Percentiles rank a stretch among this genome's conserved stretches.
These are phyloP conservation scores for Diversispora eburnea DNA, from an alignment of 192 early-diverging fungal genomes.

Conservation along the genomic window DNA sequence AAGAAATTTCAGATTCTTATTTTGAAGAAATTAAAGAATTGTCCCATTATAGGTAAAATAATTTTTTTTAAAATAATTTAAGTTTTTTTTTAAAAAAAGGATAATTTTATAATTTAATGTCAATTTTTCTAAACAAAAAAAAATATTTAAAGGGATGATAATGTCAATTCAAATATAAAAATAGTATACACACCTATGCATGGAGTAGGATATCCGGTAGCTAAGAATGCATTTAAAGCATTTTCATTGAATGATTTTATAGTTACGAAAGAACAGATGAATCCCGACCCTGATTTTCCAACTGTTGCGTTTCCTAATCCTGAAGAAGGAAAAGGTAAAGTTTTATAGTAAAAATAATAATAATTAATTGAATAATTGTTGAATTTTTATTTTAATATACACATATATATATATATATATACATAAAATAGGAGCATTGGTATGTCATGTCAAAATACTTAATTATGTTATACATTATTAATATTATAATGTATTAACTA, in stretches of 20 bases:
- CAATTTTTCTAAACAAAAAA: background rate
- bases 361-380: background rate
- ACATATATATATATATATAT: too few species aligned
- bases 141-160: conserved; percentile 41
- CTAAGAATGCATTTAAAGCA: conserved; percentile 57
- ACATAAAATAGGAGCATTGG: conserved; percentile 11
- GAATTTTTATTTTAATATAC: too few species aligned
- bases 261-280: conserved; percentile 60
- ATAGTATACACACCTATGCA: conserved; percentile 96
- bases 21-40: conserved; percentile 55
- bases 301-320: conserved; percentile 85
- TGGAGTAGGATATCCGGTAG: conserved; percentile 83
- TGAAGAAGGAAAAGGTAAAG: conserved; percentile 84
- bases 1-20: conserved; percentile 67
- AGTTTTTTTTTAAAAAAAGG: background rate
- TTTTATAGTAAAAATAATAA: background rate
- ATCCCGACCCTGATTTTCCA: conserved; percentile 87
- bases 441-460: background rate
- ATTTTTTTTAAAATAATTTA: background rate
- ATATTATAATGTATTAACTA: background rate
- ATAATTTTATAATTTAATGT: background rate
- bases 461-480: background rate
- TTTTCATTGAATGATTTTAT: conserved; percentile 71
- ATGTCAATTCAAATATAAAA: conserved; percentile 46
- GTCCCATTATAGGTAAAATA: conserved; percentile 28